Base-by-base conservation (phyloP, 2,329 filamentous ascomycete genomes). In the Ascochyta lentis region DNA sequence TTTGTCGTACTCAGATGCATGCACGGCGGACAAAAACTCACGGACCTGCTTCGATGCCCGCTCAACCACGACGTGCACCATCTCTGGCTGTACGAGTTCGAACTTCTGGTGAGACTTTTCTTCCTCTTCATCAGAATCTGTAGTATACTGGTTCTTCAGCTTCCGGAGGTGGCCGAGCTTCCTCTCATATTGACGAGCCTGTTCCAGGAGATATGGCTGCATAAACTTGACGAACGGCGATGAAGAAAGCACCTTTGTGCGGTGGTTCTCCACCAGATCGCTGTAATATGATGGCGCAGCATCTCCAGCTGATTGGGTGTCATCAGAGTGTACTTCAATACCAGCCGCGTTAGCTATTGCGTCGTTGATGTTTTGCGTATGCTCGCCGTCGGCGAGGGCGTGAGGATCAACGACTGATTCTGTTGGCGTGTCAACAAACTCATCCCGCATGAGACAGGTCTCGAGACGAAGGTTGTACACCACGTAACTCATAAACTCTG, bases 401-500 rank as follows among this genome's bases (percentile, higher is more conserved):
- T 70, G 48, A 23, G 70, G 71, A 3, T 70, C 71, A n/a, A 68
- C 81, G 67, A 80, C 71, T 3, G 85, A 83, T 8, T 82, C 79
- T 26, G 84, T 83, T 1, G 92, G 92, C 22, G 96, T 89, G 59
- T 93, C 86, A 15, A 96, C 89, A 65, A 92, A 96, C 67, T 96
- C 93, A 73, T 99, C 95, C 48, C 91, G 86, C 84, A 99, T 91
- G 41, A 99, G 80, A 65, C 91, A 96, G 1, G 95, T 96, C 77
- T 99, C 95, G 13, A 99, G 83, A 71, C 96, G 96, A 49, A 99
- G 82, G 67, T 97, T 99, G 77, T 99, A 99, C 12, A 98, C 93
- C 19, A 99, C 96, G 66, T 98, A 99, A 34, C 96, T 90, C 94
- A 99, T 97, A 71, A 99, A 98, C 72, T 99, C 95, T 10, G 94